These are phyloP conservation scores for Gymnopilus junonius DNA, from an alignment of 768 basidiomycete genomes.

Conservation along the genomic window DNA sequence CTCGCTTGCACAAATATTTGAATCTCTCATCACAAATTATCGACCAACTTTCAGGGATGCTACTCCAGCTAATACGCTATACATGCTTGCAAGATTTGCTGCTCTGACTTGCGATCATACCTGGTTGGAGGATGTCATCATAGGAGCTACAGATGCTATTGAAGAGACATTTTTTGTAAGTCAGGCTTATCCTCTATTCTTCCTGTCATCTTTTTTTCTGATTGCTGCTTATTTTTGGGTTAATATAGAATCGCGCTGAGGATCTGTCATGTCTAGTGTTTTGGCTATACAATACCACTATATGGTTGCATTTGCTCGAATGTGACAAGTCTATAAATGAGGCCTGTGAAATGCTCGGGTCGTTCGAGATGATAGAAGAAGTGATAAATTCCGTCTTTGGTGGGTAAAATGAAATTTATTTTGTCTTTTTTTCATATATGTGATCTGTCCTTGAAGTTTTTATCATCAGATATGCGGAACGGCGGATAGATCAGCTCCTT, in stretches of 20 bases:
- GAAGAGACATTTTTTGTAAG: constrained; percentile 93
- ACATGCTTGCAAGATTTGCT: constrained; percentile 93
- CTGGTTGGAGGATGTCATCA: constrained; percentile 92
- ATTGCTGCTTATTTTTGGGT: not conserved
- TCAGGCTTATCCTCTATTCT: constrained; percentile 19
- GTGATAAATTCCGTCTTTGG: constrained; percentile 95
- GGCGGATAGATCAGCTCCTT: constrained; percentile 84
- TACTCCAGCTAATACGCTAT: constrained; percentile 90
- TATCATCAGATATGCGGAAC: constrained; percentile 91
- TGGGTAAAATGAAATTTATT: constrained; percentile 43
- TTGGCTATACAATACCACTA: constrained; percentile 92
- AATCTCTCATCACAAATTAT: constrained; percentile 80
- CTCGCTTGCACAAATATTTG: constrained; percentile 76
- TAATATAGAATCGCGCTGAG: constrained; percentile 72
- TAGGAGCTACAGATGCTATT: constrained; percentile 89
- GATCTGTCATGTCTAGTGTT: constrained; percentile 88
- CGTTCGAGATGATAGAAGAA: constrained; percentile 88
- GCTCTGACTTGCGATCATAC: constrained; percentile 86
- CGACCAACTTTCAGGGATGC: constrained; percentile 72
- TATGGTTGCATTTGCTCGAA: constrained; percentile 90
- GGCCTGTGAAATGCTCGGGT: constrained; percentile 82
- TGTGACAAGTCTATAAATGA: constrained; percentile 81
- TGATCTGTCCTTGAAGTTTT: constrained; percentile 67
- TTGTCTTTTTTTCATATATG: not conserved
- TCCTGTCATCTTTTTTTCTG: constrained; percentile 11